Conservation (phyloP, 495 filamentous ascomycete genomes). For the Penicillium fimorum region DNA sequence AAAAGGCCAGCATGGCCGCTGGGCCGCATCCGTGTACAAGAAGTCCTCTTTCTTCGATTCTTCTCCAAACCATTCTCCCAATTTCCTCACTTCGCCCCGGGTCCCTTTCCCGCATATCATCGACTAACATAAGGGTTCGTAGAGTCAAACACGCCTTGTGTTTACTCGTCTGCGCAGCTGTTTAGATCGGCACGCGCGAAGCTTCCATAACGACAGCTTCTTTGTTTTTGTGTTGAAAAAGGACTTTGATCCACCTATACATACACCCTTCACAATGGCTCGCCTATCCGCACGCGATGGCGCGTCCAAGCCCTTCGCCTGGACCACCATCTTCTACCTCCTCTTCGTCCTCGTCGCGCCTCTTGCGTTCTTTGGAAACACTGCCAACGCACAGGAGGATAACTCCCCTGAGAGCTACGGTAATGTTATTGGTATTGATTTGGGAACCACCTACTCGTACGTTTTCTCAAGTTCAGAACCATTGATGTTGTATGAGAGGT, state of each 20-base stretch:
- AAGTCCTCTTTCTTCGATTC: conserved; percentile 17
- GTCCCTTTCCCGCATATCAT: conserved; percentile 19
- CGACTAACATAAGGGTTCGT: conserved; percentile 15
- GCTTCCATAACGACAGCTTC: conserved; percentile 19
- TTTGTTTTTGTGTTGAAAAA: conserved; percentile 13
- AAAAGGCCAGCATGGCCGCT: conserved; percentile 53
- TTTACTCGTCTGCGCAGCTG: conserved; percentile 20
- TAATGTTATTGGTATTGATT: conserved; percentile 90
- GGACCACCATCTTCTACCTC: conserved; percentile 79
- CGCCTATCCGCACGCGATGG: conserved; percentile 41
- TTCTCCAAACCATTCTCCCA: conserved; percentile 16
- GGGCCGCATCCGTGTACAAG: conserved; percentile 32
- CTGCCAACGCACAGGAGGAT: conserved; percentile 70
- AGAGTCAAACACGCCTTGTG: conserved; percentile 21
- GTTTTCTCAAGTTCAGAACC: conserved; percentile 12
- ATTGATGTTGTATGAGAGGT: background rate
- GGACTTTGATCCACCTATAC: conserved; percentile 12
- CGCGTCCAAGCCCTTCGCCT: conserved; percentile 54
- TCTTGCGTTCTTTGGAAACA: conserved; percentile 67
- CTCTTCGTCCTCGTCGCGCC: conserved; percentile 76
- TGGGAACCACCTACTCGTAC: conserved; percentile 95
- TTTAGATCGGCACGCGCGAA: conserved; percentile 13
- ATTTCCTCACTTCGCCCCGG: conserved; percentile 22
- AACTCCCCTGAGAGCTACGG: conserved; percentile 73
- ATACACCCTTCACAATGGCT: conserved; percentile 43